phyloP scores from a whole-genome alignment of 2,329 filamentous ascomycete genomes.

The Aspergillus caelatus region DNA sequence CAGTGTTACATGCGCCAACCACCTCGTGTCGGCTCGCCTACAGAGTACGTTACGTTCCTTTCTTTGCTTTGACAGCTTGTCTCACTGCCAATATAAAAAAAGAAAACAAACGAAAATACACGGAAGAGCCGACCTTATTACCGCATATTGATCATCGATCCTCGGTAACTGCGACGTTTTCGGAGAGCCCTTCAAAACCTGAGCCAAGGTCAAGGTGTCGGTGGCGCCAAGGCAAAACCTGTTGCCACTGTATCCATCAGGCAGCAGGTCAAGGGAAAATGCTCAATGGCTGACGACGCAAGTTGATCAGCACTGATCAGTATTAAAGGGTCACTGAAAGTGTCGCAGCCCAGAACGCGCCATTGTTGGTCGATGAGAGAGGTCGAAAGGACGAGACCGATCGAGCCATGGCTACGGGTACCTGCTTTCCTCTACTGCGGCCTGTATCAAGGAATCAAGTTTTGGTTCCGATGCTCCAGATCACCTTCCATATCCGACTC shows the following conservation, averaged over 20 bases:
- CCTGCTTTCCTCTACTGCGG: neutral
- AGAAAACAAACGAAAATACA: neutral
- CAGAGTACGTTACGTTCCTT: neutral
- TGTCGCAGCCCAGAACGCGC: neutral
- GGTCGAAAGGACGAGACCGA: neutral
- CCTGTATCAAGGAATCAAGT: neutral
- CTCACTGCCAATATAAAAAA: neutral
- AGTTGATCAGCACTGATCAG: conserved; percentile 2
- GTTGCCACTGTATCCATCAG: conserved; percentile 1
- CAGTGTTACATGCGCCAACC: conserved; percentile 1
- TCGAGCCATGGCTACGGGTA: conserved; percentile 3
- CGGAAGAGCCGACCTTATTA: neutral
- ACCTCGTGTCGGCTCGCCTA: neutral
- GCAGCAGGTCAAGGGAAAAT: neutral
- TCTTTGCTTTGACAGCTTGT: neutral
- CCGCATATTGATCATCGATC: no score
- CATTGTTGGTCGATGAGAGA: neutral
- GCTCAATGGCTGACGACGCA: neutral
- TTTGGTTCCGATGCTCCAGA: neutral
- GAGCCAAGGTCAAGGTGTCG: neutral
- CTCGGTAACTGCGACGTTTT: conserved; percentile 1
- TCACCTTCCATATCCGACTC: no score
- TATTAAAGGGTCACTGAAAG: neutral
- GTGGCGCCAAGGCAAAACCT: neutral
- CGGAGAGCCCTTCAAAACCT: neutral